Evolutionary conservation across 225 moss, liverwort and hornwort genomes (phyloP), one percentile per base, ranked within the genome.

Genomic region (Rhytidiadelphus loreus): DNA sequence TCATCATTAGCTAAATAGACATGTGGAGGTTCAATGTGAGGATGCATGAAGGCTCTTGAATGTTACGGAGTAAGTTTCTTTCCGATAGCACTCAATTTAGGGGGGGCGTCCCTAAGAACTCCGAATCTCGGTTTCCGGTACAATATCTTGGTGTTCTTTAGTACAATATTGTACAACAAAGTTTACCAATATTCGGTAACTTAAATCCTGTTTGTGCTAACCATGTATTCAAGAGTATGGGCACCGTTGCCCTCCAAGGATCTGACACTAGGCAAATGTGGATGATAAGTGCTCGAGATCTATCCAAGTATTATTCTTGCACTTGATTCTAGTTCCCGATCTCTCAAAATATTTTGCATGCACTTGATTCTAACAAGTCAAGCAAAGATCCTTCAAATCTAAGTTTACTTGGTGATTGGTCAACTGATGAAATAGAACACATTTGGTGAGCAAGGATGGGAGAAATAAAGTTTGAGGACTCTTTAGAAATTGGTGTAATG

Each of bases 361-460:
- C 6, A 43, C 9, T 44, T 0, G 0, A 44, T 44, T 72, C 6
- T 28, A 10, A 71, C 1, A 1, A 2, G 9, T 26, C 26, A 41
- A 43, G 5, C 44, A 44, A 72, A 44, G 72, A 3, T 9, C 3
- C 44, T 72, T 44, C 72, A 28, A 72, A 26, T 28, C 26, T 15
- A 26, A 71, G 26, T 41, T 43, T 9, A 41, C 15, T 41, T 25
- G 25, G 25, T 70, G 41, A 70, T 41, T 8, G 70, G 8, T 41
- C 25, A 41, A 26, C 8, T 41, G 70, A 15, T 70, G 2, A 46
- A 29, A 20, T 4, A 46, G 30, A 12, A 7, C 17, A 48, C 30
- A 74, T 48, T 74, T 44, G 74, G 74, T 74, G 46, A 74, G 74
- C 19, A 74, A 74, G 7, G 46, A 48, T 74, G 19, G 41, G 70